Conservation (phyloP, 2,329 filamentous ascomycete genomes). For the Cladosporium cucumerinum region DNA sequence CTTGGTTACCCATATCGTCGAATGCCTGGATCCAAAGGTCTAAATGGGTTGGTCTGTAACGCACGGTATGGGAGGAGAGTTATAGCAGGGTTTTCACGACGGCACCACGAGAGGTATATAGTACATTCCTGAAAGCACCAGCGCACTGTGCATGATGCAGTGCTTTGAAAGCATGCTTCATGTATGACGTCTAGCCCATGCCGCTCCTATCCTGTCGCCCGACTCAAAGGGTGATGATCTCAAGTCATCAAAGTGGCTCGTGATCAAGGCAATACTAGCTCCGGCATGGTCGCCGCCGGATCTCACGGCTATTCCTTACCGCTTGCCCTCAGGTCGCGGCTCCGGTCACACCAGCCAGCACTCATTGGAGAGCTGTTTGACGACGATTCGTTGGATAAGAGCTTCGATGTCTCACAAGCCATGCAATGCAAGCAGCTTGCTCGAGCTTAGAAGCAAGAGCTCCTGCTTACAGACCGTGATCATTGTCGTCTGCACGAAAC, state of each 20-base stretch:
- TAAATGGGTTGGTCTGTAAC: neutral
- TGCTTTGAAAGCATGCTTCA: neutral
- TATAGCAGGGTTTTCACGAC: neutral
- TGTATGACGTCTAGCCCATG: neutral
- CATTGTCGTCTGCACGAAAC: neutral
- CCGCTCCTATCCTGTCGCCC: neutral
- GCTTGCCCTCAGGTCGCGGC: neutral
- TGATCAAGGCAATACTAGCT: neutral
- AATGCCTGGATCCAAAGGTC: neutral
- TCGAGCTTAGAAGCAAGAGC: conserved; percentile 5
- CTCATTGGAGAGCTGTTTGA: neutral
- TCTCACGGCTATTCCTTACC: neutral
- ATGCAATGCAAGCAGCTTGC: neutral
- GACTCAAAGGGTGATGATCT: neutral
- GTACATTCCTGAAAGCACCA: neutral
- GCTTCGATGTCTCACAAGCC: neutral
- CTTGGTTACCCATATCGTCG: conserved; percentile 39
- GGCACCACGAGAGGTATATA: neutral
- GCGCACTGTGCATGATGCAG: neutral
- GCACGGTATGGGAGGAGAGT: neutral
- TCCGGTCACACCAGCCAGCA: neutral
- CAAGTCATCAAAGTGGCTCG: neutral
- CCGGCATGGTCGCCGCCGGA: neutral
- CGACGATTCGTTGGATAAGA: neutral
- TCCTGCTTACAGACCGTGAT: conserved; percentile 3